phyloP scores from a whole-genome alignment of 2,329 filamentous ascomycete species.

The Penicillium sp. region DNA sequence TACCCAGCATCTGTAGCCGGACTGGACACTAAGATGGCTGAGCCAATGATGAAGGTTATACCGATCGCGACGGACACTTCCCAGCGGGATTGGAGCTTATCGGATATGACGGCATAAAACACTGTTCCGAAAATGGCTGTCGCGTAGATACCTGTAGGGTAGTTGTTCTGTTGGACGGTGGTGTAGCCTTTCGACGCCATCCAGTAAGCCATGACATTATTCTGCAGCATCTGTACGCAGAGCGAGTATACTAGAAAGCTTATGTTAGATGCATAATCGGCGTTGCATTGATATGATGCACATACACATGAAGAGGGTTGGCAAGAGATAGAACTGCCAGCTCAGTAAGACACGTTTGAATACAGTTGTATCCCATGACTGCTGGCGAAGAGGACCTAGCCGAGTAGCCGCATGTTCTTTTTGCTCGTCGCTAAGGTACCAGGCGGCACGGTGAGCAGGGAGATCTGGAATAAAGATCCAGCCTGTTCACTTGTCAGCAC shows the following conservation, averaged over 20 bases:
- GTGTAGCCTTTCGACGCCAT: slow-evolving; percentile 48
- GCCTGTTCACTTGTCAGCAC: slow-evolving; percentile 23
- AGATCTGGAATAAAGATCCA: slow-evolving; percentile 49
- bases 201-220: slow-evolving; percentile 50
- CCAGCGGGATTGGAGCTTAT: slow-evolving; percentile 46
- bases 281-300: not conserved
- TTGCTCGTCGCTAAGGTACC: slow-evolving; percentile 37
- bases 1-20: slow-evolving; percentile 30
- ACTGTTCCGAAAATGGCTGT: slow-evolving; percentile 46
- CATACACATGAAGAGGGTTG: slow-evolving; percentile 48
- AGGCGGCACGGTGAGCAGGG: slow-evolving; percentile 43
- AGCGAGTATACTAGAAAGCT: slow-evolving; percentile 42
- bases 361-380: slow-evolving; percentile 30
- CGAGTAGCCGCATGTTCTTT: slow-evolving; percentile 39
- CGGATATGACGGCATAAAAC: slow-evolving; percentile 43
- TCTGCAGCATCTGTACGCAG: slow-evolving; percentile 43
- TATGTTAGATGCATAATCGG: not conserved
- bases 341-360: slow-evolving; percentile 39
- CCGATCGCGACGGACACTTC: slow-evolving; percentile 46
- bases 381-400: slow-evolving; percentile 33
- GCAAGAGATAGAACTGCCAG: slow-evolving; percentile 50
- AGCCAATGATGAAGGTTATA: slow-evolving; percentile 43
- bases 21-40: slow-evolving; percentile 12
- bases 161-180: slow-evolving; percentile 48
- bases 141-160: slow-evolving; percentile 45